A percentile compares a stretch with the other conserved stretches of the same genome.
These are phyloP conservation scores for Phytophthora constricta DNA, from an alignment of 352 stramenopile species.

Conservation along the genomic window DNA sequence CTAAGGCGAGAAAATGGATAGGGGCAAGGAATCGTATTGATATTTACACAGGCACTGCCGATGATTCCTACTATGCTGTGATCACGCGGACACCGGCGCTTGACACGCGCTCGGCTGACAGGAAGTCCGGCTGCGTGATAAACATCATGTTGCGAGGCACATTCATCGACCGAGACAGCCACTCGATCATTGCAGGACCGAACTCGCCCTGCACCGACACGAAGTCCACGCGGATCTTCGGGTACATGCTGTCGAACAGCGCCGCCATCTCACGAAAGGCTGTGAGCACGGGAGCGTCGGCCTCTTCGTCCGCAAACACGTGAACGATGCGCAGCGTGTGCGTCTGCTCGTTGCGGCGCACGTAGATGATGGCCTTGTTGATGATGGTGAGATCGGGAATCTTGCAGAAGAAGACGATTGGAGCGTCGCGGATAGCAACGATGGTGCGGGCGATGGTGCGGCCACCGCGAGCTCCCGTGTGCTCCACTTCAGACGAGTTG, in stretches of 20 bases:
- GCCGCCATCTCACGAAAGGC: slow-evolving; percentile 49
- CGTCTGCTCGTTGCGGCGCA: slow-evolving; percentile 93
- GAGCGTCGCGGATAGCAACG: slow-evolving; percentile 81
- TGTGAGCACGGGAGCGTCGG: slow-evolving; percentile 15
- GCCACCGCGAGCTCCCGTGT: slow-evolving; percentile 76
- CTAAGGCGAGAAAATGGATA: not conserved
- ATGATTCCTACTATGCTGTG: slow-evolving; percentile 47
- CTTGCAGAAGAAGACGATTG: slow-evolving; percentile 95
- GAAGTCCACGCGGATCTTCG: slow-evolving; percentile 84
- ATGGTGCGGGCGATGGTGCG: slow-evolving; percentile 86
- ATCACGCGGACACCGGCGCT: slow-evolving; percentile 82
- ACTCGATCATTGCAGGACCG: slow-evolving; percentile 74
- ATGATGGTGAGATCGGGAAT: slow-evolving; percentile 89
- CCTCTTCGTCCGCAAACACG: slow-evolving; percentile 33
- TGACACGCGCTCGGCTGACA: slow-evolving; percentile 71
- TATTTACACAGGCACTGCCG: not conserved
- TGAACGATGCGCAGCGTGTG: slow-evolving; percentile 91
- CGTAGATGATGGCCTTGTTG: slow-evolving; percentile 96
- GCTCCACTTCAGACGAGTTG: slow-evolving; percentile 30
- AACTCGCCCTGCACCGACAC: slow-evolving; percentile 65
- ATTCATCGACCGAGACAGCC: slow-evolving; percentile 63
- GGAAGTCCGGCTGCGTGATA: slow-evolving; percentile 81
- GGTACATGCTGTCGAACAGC: slow-evolving; percentile 88
- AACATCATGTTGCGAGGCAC: slow-evolving; percentile 91
- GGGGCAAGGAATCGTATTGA: not conserved